Base-by-base conservation (phyloP, 208 protist species). In the Naegleria lovaniensis region DNA sequence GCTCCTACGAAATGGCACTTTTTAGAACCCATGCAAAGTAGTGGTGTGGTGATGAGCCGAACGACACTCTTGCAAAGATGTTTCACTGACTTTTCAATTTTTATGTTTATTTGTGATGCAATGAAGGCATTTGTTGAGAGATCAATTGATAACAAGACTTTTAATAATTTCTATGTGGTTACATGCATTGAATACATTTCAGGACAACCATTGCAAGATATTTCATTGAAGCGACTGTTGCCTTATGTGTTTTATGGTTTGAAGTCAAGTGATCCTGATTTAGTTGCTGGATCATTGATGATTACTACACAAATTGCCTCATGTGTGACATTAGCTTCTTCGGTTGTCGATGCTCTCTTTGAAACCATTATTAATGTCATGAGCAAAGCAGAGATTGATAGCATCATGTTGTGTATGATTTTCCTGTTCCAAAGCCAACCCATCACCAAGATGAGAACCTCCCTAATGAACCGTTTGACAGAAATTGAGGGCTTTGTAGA, bases 41-140 rank as follows among this genome's bases (percentile, higher is more conserved):
- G 5, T 40, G 88, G 88, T 52, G 22, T 43, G 16, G 41, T 85
- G 38, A 5, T 94, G 19, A 90, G 86, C 25, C 90, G 92, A 41
- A 52, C 33, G 22, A 85, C 90, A 3, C 58, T 94, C 16, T 75
- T 92, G n/a, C 67, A 90, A 67, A 43, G 88, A 33, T 93, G 92
- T 75, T 43, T 89, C 22, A 84, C 59, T 0, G 92, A 93, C n/a
- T 41, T 39, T 9, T 36, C 41, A 41, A 25, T 94, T 22, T 59
- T 93, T 0, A 67, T 40, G 36, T 93, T 94, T 58, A 89, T 94
- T 51, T 93, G 89, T 55, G 83, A 91, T 36, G 88, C 92, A 76
- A 88, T 92, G 48, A 89, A 39, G 33, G 29, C 3, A 36, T 86
- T 29, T 52, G 19, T 41, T 36, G 5, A 58, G 51, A 19, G 16